Percentiles rank a stretch among this genome's conserved stretches.
phyloP scores from a whole-genome alignment of 192 early-diverging fungal species.

The Phycomyces blakesleeanus region DNA sequence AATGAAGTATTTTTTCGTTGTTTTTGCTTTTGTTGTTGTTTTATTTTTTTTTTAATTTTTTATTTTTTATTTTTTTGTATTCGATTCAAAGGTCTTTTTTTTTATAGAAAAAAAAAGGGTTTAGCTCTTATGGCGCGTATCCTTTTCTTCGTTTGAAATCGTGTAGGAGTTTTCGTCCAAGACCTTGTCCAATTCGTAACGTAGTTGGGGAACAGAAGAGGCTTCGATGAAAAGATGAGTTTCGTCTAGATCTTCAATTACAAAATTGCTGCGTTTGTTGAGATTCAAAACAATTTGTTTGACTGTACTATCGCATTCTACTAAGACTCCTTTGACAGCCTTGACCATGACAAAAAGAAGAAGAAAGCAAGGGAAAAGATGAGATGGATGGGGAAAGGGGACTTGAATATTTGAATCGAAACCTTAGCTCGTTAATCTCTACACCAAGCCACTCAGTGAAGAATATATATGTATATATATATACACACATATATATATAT shows the following conservation, averaged over 20 bases:
- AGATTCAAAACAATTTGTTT: conserved; percentile 73
- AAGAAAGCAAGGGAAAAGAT: neutral
- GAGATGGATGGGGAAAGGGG: too few species aligned
- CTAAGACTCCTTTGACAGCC: conserved; percentile 42
- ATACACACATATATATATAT: too few species aligned
- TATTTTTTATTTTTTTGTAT: too few species aligned
- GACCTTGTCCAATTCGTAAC: conserved; percentile 62
- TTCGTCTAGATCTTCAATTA: conserved; percentile 82
- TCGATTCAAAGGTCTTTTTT: neutral
- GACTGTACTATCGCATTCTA: conserved; percentile 73
- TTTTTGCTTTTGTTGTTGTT: too few species aligned
- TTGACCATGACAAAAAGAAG: conserved; percentile 33
- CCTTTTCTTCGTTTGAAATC: conserved; percentile 22
- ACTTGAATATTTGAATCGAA: too few species aligned
- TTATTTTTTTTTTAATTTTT: too few species aligned
- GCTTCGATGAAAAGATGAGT: conserved; percentile 77
- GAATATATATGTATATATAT: too few species aligned
- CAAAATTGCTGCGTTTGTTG: conserved; percentile 62
- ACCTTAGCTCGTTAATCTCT: too few species aligned
- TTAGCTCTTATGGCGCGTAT: neutral
- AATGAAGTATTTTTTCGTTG: too few species aligned
- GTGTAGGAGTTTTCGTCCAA: conserved; percentile 73
- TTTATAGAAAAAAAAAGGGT: neutral
- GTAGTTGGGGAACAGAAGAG: conserved; percentile 52
- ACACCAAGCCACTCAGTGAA: too few species aligned